Evolutionary conservation across 768 basidiomycete species (phyloP).

Genomic region (Kwoniella sp.): DNA sequence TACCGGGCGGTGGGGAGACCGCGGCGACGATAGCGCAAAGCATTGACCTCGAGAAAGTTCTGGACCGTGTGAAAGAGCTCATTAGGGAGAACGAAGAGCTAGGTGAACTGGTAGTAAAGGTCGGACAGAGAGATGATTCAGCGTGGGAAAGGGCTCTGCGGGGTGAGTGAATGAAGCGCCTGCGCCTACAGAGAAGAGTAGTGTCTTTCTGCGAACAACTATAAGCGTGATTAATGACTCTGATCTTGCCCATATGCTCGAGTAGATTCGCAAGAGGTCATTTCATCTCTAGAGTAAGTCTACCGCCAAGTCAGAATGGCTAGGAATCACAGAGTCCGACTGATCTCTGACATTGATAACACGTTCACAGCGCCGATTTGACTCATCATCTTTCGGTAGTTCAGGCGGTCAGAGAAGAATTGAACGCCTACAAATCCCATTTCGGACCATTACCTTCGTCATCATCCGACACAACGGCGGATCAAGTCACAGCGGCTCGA

Average conservation of each 20-base stretch:
- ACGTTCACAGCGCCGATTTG: conserved; percentile 36
- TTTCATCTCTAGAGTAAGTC: conserved; percentile 43
- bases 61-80: conserved; percentile 40
- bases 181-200: too few relatives aligned
- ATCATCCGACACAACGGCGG: not conserved
- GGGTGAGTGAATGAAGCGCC: conserved; percentile 26
- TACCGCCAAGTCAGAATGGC: not conserved
- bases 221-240: too few relatives aligned
- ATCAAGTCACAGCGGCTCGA: too few relatives aligned
- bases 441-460: conserved; percentile 12
- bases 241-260: too few relatives aligned
- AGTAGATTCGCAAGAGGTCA: conserved; percentile 44
- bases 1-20: not conserved
- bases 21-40: not conserved
- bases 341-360: conserved; percentile 3
- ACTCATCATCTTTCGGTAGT: conserved; percentile 34
- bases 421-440: conserved; percentile 36
- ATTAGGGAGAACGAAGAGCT: conserved; percentile 48
- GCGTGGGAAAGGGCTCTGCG: conserved; percentile 41
- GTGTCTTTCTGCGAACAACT: too few relatives aligned
- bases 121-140: conserved; percentile 23
- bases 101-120: conserved; percentile 45
- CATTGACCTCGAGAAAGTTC: conserved; percentile 39
- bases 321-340: too few relatives aligned
- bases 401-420: conserved; percentile 20